Base-by-base conservation (phyloP, 2,329 filamentous ascomycete genomes). In the Curvularia lunata region DNA sequence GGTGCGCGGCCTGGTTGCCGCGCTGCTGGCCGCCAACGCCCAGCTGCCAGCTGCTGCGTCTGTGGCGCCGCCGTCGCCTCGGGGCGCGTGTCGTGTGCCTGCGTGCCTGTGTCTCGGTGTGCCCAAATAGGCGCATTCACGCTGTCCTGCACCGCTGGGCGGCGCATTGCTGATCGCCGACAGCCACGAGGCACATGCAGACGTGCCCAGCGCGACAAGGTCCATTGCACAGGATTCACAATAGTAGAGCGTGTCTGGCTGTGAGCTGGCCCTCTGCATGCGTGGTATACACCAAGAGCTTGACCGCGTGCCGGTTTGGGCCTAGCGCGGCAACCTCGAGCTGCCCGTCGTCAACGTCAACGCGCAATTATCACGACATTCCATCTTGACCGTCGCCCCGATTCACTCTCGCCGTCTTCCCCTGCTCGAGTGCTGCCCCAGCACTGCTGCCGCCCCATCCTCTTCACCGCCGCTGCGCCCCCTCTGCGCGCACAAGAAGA, bases 401-500 rank as follows among this genome's bases (percentile, higher is more conserved):
- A 12, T 43, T 19, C 34, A 8, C 10, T 6, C 7, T 47, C 28
- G 4, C 28, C 28, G 25, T 12, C 52, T 32, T 10, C 38, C 34
- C n/a, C 23, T 41, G 32, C 37, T 32, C 38, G 23, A 19, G 21
- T 49, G 16, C n/a, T 23, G 25, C 19, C 41, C 4, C 13, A 32
- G n/a, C 25, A 40, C 37, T 10, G 7, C 45, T n/a, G 38, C 34
- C 37, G 16, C 48, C 13, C 28, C 28, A 12, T 41, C 34, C 25
- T 18, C 50, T 37, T 37, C 50, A 52, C 48, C 18, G 6, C 48
- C 8, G 25, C 7, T 23, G 19, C 32, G 30, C 42, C 34, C n/a
- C n/a, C 30, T 23, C 38, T 47, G 50, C 62, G 55, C 63, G 47
- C 54, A 57, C 32, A 58, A 38, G 43, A 56, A 34, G 55, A 76